Percentiles rank a stretch among this genome's conserved stretches.
Conservation (phyloP, 1,284 basidiomycete genomes). For the Cerioporus squamosus region DNA sequence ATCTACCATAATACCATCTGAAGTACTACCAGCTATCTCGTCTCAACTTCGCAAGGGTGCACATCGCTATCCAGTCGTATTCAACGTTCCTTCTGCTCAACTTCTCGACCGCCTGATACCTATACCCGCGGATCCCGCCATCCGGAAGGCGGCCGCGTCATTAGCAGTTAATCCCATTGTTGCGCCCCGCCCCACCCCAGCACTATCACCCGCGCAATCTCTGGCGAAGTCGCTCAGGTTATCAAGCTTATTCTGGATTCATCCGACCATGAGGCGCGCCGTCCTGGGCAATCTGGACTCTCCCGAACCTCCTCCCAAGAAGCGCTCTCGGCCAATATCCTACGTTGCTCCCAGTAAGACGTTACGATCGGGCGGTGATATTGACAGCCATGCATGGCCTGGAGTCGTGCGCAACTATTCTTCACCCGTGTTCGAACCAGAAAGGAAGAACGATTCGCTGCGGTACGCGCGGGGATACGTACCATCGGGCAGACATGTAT, state of each 20-base stretch:
- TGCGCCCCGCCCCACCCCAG: background rate
- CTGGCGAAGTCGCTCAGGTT: slow-evolving; percentile 18
- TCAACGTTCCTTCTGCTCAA: slow-evolving; percentile 38
- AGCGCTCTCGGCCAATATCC: slow-evolving; percentile 15
- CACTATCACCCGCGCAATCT: slow-evolving; percentile 4
- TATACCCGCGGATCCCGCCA: slow-evolving; percentile 11
- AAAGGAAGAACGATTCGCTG: background rate
- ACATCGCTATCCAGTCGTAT: slow-evolving; percentile 41
- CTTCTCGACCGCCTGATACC: slow-evolving; percentile 37
- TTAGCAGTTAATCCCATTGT: background rate
- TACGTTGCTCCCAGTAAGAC: slow-evolving; percentile 1
- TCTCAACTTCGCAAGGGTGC: slow-evolving; percentile 48
- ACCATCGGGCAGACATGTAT: too few species aligned
- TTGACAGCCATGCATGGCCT: background rate
- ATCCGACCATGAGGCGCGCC: slow-evolving; percentile 21
- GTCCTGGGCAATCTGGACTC: slow-evolving; percentile 8
- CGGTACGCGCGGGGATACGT: background rate
- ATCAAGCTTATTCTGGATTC: slow-evolving; percentile 23
- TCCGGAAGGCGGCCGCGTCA: slow-evolving; percentile 1
- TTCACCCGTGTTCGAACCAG: background rate
- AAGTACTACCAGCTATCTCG: slow-evolving; percentile 59
- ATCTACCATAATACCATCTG: slow-evolving; percentile 67
- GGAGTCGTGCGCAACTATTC: slow-evolving; percentile 4
- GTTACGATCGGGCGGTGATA: background rate
- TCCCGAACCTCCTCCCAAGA: background rate